Conservation (phyloP, 176 grass and related monocot genomes). For the Lolium multiflorum region DNA sequence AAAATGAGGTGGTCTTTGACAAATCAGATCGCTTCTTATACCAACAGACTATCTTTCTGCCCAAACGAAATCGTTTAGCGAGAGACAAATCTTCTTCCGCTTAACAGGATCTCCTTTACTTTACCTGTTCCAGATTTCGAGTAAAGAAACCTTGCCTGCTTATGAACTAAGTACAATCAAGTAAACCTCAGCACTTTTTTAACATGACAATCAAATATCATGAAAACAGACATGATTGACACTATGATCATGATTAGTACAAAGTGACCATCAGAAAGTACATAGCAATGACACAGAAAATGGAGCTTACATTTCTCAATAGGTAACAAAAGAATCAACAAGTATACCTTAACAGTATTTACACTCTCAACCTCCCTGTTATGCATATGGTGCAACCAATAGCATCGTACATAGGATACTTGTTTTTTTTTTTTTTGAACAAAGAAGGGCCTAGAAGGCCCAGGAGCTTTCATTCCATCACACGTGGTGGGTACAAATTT, state of each 20-base stretch:
- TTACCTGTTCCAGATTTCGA: conserved; percentile 17
- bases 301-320: neutral
- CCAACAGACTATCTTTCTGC: neutral
- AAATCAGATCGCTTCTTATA: neutral
- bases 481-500: no score
- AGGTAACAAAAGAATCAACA: neutral
- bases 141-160: neutral
- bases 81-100: conserved; percentile 1
- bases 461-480: no score
- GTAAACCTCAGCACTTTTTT: neutral
- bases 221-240: neutral
- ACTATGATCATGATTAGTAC: conserved; percentile 14
- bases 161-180: neutral
- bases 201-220: neutral
- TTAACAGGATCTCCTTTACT: conserved; percentile 37
- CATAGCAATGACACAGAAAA: neutral
- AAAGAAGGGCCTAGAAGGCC: no score
- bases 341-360: neutral
- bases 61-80: neutral
- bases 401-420: neutral
- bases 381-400: neutral
- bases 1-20: neutral
- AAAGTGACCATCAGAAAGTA: neutral
- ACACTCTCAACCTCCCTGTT: neutral
- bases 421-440: no score